Conservation (phyloP, 2,329 filamentous ascomycete species). For the Nemania sp. region DNA sequence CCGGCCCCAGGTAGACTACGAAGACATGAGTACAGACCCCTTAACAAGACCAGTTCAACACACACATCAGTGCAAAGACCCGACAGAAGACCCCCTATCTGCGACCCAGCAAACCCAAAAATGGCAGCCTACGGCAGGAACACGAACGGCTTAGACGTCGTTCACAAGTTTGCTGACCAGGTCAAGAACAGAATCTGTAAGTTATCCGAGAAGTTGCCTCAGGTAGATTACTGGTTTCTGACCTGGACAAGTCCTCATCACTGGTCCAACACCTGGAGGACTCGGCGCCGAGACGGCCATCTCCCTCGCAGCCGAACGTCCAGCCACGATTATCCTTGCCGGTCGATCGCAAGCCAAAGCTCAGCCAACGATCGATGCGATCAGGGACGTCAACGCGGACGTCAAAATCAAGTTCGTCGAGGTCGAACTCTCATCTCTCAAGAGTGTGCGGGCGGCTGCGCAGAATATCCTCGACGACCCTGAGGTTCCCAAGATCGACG, state of each 20-base stretch:
- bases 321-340: slow-evolving; percentile 39
- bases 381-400: slow-evolving; percentile 30
- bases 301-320: slow-evolving; percentile 38
- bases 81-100: not conserved
- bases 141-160: slow-evolving; percentile 29
- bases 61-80: not conserved
- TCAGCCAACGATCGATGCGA: slow-evolving; percentile 37
- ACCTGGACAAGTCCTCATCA: slow-evolving; percentile 38
- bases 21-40: not conserved
- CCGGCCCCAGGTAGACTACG: not conserved
- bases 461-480: slow-evolving; percentile 37
- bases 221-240: not conserved
- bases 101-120: slow-evolving; percentile 3
- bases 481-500: slow-evolving; percentile 38
- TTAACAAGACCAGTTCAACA: not conserved
- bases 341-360: slow-evolving; percentile 36
- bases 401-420: slow-evolving; percentile 37
- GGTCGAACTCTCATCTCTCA: slow-evolving; percentile 38
- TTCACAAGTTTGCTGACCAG: slow-evolving; percentile 34
- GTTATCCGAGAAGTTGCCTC: not conserved
- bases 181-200: slow-evolving; percentile 28
- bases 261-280: slow-evolving; percentile 40
- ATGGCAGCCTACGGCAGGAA: slow-evolving; percentile 30
- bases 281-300: slow-evolving; percentile 41
- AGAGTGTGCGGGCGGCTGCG: slow-evolving; percentile 42